Evolutionary conservation across 805 yeast genomes (phyloP), one percentile per base, ranked within the genome.

Genomic region (Metschnikowia anglica): DNA sequence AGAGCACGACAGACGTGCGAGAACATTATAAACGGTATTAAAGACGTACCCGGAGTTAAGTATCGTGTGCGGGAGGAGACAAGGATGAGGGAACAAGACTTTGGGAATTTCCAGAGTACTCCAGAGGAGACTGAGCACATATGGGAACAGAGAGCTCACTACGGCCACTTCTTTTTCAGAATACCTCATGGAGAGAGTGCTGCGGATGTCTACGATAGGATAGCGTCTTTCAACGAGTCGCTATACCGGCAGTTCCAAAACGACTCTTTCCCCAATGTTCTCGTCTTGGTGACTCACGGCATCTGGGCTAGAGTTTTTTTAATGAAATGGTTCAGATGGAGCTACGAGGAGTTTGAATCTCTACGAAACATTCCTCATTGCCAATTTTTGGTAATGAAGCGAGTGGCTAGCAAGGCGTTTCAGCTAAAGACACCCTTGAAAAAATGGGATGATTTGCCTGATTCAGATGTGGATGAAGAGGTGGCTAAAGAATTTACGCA

Each of bases 141-240:
- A 25, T 84, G 96, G 88, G 74, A 76, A 42, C 95, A 87, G 54
- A 67, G 97, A 35, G 90, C 95, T 0, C 79, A 80, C 48, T 90
- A 90, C 64, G 97, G 97, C 0, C 74, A 70, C 51, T 71, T 70
- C 57, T 90, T 90, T 62, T 90, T 85, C 61, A 66, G 97, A 42
- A 90, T 90, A 23, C 96, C 96, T 4, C 81, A 85, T 55, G 97
- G 97, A 9, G 97, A 90, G 62, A 83, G 93, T 55, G 97, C 97
- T 0, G 97, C 97, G 0, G 97, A 90, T 62, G 97, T 90, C 8
- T 90, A 81, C 63, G 97, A 90, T 63, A 72, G 97, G 36, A 84
- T 90, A 48, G 86, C 96, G 2, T 85, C 93, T 12, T 90, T 90
- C 62, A 88, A 88, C 60, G 96, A 88, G 62, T 80, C 95, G 0